Percentiles rank a stretch among this genome's conserved stretches.
Evolutionary conservation across 768 basidiomycete genomes (phyloP).

Genomic region (Leccinum olivaceopallidum): DNA sequence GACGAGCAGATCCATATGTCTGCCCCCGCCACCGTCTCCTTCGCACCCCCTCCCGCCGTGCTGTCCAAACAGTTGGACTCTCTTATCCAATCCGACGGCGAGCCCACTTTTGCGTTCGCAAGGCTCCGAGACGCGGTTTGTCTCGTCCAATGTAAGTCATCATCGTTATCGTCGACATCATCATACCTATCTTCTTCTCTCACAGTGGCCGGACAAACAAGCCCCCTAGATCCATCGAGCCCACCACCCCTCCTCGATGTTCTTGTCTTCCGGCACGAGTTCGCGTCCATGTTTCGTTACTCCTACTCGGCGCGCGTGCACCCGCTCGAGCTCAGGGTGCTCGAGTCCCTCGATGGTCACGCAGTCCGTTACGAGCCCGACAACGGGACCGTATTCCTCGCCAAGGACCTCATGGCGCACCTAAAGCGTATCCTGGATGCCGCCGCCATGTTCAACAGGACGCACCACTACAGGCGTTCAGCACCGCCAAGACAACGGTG

Average conservation of each 20-base stretch:
- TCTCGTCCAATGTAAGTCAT: slow-evolving; percentile 31
- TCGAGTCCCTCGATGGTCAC: slow-evolving; percentile 50
- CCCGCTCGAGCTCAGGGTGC: slow-evolving; percentile 42
- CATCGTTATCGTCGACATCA: not conserved
- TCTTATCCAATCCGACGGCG: not conserved
- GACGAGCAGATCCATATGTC: slow-evolving; percentile 10
- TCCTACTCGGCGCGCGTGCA: slow-evolving; percentile 45
- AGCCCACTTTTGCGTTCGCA: slow-evolving; percentile 40
- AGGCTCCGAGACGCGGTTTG: slow-evolving; percentile 27
- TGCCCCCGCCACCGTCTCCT: slow-evolving; percentile 16
- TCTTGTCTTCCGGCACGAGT: slow-evolving; percentile 47
- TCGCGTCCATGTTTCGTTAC: slow-evolving; percentile 64
- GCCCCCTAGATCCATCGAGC: slow-evolving; percentile 11
- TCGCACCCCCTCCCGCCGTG: slow-evolving; percentile 20
- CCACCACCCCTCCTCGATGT: slow-evolving; percentile 24
- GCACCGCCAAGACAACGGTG: slow-evolving; percentile 7
- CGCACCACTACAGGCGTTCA: slow-evolving; percentile 3
- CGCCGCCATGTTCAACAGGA: slow-evolving; percentile 15
- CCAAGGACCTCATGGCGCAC: slow-evolving; percentile 41
- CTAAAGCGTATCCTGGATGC: slow-evolving; percentile 32
- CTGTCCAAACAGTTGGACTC: slow-evolving; percentile 17
- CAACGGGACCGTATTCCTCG: slow-evolving; percentile 58
- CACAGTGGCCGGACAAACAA: slow-evolving; percentile 20
- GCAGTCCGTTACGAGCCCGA: slow-evolving; percentile 58
- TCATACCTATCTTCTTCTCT: not conserved